Evolutionary conservation across 139 green algal genomes (phyloP).

Genomic region (Closterium sp.): DNA sequence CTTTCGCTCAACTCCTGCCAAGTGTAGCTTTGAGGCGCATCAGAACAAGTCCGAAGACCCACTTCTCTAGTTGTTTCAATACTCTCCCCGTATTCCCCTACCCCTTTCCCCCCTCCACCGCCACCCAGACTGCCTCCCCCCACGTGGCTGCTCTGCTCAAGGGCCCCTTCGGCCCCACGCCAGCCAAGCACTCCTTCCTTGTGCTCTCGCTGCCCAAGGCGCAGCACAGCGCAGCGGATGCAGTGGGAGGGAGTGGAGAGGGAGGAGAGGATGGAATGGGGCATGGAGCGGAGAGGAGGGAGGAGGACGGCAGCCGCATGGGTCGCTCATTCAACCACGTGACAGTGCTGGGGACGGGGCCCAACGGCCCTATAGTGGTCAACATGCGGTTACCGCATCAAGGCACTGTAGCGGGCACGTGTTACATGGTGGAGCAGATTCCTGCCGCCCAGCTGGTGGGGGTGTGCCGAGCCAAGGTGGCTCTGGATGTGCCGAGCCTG

Average conservation of each 20-base stretch:
- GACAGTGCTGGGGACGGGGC: constrained; percentile 2
- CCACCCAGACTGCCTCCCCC: neutral
- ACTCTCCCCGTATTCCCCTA: too few relatives aligned
- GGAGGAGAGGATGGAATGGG: neutral
- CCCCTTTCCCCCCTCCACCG: too few relatives aligned
- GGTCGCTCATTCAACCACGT: neutral
- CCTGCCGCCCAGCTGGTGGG: constrained; percentile 48
- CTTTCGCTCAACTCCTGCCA: too few relatives aligned
- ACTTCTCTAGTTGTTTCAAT: too few relatives aligned
- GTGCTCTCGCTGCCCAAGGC: neutral
- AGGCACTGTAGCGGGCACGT: constrained; percentile 58
- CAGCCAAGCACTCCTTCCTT: neutral
- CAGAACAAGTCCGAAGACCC: too few relatives aligned
- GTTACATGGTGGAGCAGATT: constrained; percentile 63
- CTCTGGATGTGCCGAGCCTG: constrained; percentile 55
- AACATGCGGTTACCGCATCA: constrained; percentile 61
- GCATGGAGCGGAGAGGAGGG: neutral
- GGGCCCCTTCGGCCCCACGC: neutral
- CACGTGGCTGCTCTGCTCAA: constrained; percentile 11
- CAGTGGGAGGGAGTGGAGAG: neutral
- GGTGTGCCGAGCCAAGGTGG: constrained; percentile 67
- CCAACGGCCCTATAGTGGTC: constrained; percentile 23
- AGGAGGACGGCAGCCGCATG: neutral
- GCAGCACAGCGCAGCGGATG: neutral
- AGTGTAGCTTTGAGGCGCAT: too few relatives aligned